These are phyloP conservation scores for Ceratopteris richardii DNA, from an alignment of 75 land plant species.

Conservation along the genomic window DNA sequence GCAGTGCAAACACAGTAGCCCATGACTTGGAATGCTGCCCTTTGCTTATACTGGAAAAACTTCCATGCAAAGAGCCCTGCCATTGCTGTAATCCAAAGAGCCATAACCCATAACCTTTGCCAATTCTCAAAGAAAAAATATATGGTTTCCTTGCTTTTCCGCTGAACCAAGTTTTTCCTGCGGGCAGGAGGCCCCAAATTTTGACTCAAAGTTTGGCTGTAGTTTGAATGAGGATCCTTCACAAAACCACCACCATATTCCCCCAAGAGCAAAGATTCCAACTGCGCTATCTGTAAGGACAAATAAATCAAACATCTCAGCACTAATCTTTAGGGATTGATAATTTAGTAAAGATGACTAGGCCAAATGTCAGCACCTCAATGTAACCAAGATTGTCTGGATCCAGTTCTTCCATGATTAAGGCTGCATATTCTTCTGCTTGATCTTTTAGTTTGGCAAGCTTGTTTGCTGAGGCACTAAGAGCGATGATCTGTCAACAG, in stretches of 20 bases:
- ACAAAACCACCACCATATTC: constrained; percentile 6
- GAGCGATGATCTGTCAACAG: constrained; percentile 47
- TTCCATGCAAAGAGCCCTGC: constrained; percentile 49
- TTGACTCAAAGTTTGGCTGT: constrained; percentile 56
- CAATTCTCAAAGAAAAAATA: constrained; percentile 71
- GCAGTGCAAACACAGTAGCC: constrained; percentile 55
- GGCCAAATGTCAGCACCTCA: constrained; percentile 37
- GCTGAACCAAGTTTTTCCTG: neutral
- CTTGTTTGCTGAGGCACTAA: constrained; percentile 84
- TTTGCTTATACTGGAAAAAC: constrained; percentile 43
- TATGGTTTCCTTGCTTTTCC: constrained; percentile 18
- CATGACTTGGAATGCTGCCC: constrained; percentile 38
- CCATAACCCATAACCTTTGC: constrained; percentile 56
- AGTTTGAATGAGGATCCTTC: constrained; percentile 11
- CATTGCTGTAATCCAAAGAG: constrained; percentile 33
- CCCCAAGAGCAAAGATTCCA: constrained; percentile 55
- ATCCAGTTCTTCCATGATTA: constrained; percentile 79
- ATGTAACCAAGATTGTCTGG: constrained; percentile 62
- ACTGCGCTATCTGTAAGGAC: constrained; percentile 36
- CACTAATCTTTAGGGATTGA: neutral
- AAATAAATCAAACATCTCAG: neutral
- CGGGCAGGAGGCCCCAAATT: constrained; percentile 24
- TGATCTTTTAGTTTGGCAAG: constrained; percentile 77
- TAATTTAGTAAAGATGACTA: neutral
- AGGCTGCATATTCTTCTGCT: constrained; percentile 77